Base-by-base conservation (phyloP, 495 filamentous ascomycete species). In the Entonaema liquescens region DNA sequence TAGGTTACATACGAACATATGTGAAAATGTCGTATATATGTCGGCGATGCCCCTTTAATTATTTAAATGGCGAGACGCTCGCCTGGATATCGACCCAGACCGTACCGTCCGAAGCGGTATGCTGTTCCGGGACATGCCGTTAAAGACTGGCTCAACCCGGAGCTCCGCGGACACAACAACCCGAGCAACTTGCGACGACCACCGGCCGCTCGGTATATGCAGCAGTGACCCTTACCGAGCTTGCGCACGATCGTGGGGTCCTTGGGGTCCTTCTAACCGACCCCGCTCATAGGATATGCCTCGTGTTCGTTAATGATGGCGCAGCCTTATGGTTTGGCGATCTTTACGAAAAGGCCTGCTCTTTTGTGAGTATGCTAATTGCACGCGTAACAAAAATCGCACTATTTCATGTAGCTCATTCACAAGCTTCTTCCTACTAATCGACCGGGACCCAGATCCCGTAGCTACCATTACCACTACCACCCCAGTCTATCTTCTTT, bases 131-230 rank as follows among this genome's bases (percentile, higher is more conserved):
- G 15, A 52, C 53, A 67, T 62, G 28, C 68, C 68, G 68, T 53
- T 13, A 23, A 47, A 17, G 59, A 15, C 19, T 35, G 25, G 21
- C 44, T 53, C 17, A 2, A 19, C 44, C 68, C 68, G 68, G 68
- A 66, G 63, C 62, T 71, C 58, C 62, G 68, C 62, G 62, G 25
- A 11, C 62, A 44, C 23, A 17, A 44, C 36, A 26, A 57, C 9
- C 49, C 49, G 56, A 64, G 29, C 42, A 28, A 7, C 36, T 35
- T 50, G 49, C 29, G 35, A 50, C 33, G 21, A 56, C 17, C 52
- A 33, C 68, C 62, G 68, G 63, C 62, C 57, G 62, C 21, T 58
- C 68, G 68, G 68, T 58, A 67, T 19, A 62, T 57, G 58, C 40
- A 47, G 44, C 17, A 55, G 42, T 2, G n/a, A 19, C 25, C 13